A percentile compares a stretch with the other conserved stretches of the same genome.
Conservation (phyloP, 225 moss, liverwort and hornwort species). For the Marchantia polymorpha region DNA sequence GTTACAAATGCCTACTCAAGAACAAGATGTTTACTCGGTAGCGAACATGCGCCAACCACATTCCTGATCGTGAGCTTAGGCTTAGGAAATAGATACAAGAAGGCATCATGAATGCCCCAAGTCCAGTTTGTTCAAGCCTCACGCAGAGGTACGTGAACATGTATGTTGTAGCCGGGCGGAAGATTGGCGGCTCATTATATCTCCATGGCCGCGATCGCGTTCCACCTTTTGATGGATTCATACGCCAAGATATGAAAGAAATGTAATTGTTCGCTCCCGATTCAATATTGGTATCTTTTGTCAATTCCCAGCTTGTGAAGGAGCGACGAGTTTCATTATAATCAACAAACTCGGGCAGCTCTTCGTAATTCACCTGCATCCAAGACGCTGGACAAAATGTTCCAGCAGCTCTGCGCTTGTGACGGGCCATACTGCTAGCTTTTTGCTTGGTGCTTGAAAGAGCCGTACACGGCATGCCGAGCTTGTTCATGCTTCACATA, state of each 20-base stretch:
- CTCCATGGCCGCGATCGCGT: not conserved
- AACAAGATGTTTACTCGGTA: not conserved
- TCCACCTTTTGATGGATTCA: not conserved
- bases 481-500: not conserved
- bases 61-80: not conserved
- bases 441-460: not conserved
- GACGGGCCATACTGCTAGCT: not conserved
- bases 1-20: not conserved
- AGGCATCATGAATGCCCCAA: not conserved
- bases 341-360: not conserved
- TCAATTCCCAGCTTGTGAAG: not conserved
- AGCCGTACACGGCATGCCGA: not conserved
- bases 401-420: not conserved
- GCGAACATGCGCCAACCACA: not conserved
- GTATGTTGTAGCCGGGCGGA: not conserved
- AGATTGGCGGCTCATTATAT: not conserved
- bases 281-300: not conserved
- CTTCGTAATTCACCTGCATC: not conserved
- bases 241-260: not conserved
- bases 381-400: not conserved
- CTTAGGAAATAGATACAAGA: not conserved
- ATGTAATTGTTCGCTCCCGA: not conserved
- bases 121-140: no score
- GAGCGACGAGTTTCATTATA: not conserved
- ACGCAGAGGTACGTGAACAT: not conserved